Base-by-base conservation (phyloP, 208 protist species). In the Trypanosoma boissoni region DNA sequence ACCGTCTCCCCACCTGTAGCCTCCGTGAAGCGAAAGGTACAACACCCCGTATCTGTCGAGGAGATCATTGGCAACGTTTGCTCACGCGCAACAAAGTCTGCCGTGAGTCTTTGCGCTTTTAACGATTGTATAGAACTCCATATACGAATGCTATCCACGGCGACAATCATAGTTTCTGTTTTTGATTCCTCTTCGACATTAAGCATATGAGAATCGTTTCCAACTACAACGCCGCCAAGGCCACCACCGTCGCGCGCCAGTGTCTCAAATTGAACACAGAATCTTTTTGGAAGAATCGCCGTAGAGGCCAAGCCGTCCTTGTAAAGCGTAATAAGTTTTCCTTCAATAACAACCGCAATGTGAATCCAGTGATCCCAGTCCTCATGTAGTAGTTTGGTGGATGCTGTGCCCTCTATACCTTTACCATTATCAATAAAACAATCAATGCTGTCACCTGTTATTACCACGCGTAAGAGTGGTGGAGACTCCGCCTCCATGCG, bases 281-380 rank as follows among this genome's bases (percentile, higher is more conserved):
- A 14, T 12, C 14, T 0, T 43, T 64, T 55, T 3, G 75, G 63
- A 4, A 85, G 46, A 10, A 48, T 21, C 7, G 43, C 42, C 37
- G 66, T 72, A 34, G 49, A 61, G 10, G 62, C 62, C 39, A 69
- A 52, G 21, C 66, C 60, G 10, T 59, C 72, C 68, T 85, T 89
- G 43, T 66, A 54, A 3, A 89, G 54, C 28, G 75, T 84, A 8
- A 84, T 20, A 6, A 41, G 43, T 20, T 58, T 60, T 12, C 48
- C 51, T 18, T 89, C 78, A 3, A 89, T 8, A 3, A 85, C 67
- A n/a, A 79, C 65, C 0, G 75, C 58, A 14, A 89, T 39, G 54
- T 89, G 59, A 52, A 81, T 64, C 62, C 75, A 84, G 49, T 48
- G 59, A 56, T 85, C 73, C 73, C 69, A 83, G 45, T 89, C 75